Base-by-base conservation (phyloP, 2,329 filamentous ascomycete species). In the Claviceps cyperi region DNA sequence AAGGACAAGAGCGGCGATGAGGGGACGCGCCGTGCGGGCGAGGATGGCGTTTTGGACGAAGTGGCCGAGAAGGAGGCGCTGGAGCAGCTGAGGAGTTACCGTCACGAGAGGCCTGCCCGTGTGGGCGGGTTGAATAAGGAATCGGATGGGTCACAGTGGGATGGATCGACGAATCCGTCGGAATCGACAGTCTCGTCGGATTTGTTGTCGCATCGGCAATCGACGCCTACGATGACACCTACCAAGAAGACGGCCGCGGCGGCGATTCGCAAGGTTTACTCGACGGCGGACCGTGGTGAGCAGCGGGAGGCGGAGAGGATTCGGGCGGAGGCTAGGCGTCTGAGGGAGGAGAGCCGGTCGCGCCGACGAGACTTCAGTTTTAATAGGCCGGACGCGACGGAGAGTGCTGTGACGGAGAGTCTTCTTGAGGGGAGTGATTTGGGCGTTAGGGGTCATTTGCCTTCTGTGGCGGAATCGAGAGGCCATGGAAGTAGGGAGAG, bases 61-160 rank as follows among this genome's bases (percentile, higher is more conserved):
- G 67, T 73, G 28, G 80, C 80, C 58, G 83, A 86, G 62, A 75
- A 74, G 39, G 73, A 73, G 48, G 81, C 78, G 22, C 72, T 81
- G 57, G 71, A 79, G 45, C 83, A 92, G 53, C 78, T 97, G 50
- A 80, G 84, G 52, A 80, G 80, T 36, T 97, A 97, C 71, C 85
- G 90, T 22, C 77, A 88, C 61, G 91, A 97, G 69, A 86, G 83
- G 64, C 73, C 88, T 2, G 91, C 91, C 0, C 78, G 85, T 48
- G 89, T 97, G 2, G 91, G 91, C 37, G 91, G 91, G 19, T 71
- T 97, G 64, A 97, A 97, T 68, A 82, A 83, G 59, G 75, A 84
- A 57, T 76, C 82, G 43, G 91, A 96, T 57, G 85, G 83, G 53
- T 85, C 81, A 52, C 72, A 79, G 56, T 94, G 87, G 75, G 86